Base-by-base conservation (phyloP, 495 filamentous ascomycete genomes). In the Trichoderma orchidacearum region DNA sequence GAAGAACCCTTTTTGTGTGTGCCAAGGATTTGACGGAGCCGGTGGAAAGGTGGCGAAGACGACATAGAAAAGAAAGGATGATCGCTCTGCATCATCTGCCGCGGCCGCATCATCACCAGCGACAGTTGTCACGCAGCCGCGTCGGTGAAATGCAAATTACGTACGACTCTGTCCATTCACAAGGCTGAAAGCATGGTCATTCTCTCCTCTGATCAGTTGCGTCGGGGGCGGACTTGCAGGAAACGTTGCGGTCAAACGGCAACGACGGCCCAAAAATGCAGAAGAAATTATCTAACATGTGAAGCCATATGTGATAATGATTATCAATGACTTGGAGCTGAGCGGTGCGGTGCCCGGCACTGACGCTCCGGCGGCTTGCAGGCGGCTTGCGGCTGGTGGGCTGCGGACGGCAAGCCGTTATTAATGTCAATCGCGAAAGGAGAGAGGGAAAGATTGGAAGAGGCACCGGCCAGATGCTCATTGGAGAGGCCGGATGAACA, bases 131-230 rank as follows among this genome's bases (percentile, higher is more conserved):
- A 27, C 41, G 41, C 12, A 3, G 12, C 41, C 21, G n/a, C 41
- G 41, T 48, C 41, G 41, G 41, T 48, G 41, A 48, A n/a, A n/a
- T 13, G 41, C 41, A 48, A 45, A 48, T 48, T 48, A 48, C 41
- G 41, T 48, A 48, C 9, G 36, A 15, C 8, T 6, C 36, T 1
- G n/a, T 41, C 36, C n/a, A 13, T 17, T 17, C 8, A 27, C 41
- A 25, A 25, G 18, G 18, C 41, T 48, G 4, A 18, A n/a, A 9
- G 7, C 17, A 13, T 0, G 1, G 27, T 27, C 32, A 36, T 36
- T 36, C 32, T n/a, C 32, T 36, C 32, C 9, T 36, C n/a, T 36
- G n/a, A 36, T 54, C 2, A 35, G 28, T 13, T n/a, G n/a, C n/a
- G n/a, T n/a, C n/a, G n/a, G n/a, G n/a, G n/a, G n/a, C n/a, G n/a